phyloP scores from a whole-genome alignment of 345 rosid species.

The Psidium friedrichsthalianum region DNA sequence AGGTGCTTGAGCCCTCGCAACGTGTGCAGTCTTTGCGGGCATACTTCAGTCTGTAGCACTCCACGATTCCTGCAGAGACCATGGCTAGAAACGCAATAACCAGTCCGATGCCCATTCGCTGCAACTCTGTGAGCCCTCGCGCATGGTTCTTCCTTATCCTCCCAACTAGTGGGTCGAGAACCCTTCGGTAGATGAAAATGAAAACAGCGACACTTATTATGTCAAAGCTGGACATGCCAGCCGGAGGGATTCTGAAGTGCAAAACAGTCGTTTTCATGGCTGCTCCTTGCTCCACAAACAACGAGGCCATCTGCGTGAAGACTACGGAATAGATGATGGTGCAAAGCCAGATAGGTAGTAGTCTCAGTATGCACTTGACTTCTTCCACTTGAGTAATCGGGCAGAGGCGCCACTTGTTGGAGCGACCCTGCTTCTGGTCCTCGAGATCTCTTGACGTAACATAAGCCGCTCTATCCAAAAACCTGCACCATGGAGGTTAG shows the following conservation, averaged over 20 bases:
- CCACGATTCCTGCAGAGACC: constrained; percentile 82
- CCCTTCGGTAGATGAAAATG: constrained; percentile 75
- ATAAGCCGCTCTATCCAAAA: constrained; percentile 87
- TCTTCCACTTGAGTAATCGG: constrained; percentile 95
- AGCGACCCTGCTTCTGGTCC: constrained; percentile 43
- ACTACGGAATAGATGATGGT: constrained; percentile 92
- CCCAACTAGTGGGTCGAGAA: constrained; percentile 60
- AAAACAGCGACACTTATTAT: constrained; percentile 81
- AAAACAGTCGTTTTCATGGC: constrained; percentile 81
- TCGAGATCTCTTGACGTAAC: constrained; percentile 51
- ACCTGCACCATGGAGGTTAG: constrained; percentile 24
- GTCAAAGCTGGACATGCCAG: constrained; percentile 99
- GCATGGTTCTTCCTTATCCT: constrained; percentile 37
- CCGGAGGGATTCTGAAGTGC: constrained; percentile 71
- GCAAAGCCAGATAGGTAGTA: constrained; percentile 96
- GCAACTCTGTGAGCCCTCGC: constrained; percentile 76
- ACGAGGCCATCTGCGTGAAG: constrained; percentile 98
- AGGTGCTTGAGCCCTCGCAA: constrained; percentile 85
- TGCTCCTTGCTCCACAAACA: constrained; percentile 98
- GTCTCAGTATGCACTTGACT: constrained; percentile 89
- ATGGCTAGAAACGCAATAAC: constrained; percentile 87
- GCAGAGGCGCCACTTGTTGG: constrained; percentile 67
- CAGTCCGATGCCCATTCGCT: constrained; percentile 95
- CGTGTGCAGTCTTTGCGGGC: constrained; percentile 55
- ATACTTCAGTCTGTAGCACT: constrained; percentile 60